These are phyloP conservation scores for Sugiyamaella lignohabitans DNA, from an alignment of 805 yeast species.

Conservation along the genomic window DNA sequence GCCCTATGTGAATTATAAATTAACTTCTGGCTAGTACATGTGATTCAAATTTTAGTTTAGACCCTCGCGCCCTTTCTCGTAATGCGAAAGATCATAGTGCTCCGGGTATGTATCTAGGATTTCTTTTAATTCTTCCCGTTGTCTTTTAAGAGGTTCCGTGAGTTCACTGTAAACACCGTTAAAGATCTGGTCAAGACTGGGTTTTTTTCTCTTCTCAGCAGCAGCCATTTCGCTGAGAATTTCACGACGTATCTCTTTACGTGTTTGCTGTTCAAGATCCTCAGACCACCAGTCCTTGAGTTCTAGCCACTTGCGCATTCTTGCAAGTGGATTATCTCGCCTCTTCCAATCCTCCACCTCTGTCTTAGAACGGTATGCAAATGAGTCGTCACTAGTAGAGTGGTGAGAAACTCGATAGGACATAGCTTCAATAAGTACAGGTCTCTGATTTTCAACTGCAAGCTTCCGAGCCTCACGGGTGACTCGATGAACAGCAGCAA, in stretches of 20 bases:
- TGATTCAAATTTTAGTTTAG: too few species aligned
- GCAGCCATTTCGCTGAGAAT: conserved; percentile 25
- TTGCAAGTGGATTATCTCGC: conserved; percentile 29
- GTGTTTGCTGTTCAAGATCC: conserved; percentile 23
- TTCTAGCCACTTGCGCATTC: conserved; percentile 31
- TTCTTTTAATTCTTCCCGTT: conserved; percentile 25
- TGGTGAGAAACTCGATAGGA: conserved; percentile 33
- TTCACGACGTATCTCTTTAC: conserved; percentile 22
- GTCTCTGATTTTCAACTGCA: conserved; percentile 24
- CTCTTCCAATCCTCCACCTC: conserved; percentile 33
- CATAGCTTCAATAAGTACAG: conserved; percentile 33
- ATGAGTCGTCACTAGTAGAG: conserved; percentile 33
- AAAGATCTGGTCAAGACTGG: conserved; percentile 25
- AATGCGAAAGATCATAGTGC: conserved; percentile 24
- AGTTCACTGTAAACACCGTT: conserved; percentile 23
- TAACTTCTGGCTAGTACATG: too few species aligned
- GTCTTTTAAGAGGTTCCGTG: conserved; percentile 24
- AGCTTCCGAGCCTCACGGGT: conserved; percentile 24
- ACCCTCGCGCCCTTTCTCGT: conserved; percentile 24
- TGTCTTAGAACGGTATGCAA: conserved; percentile 29
- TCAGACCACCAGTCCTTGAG: conserved; percentile 27
- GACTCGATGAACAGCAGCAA: conserved; percentile 27
- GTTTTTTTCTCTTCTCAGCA: conserved; percentile 29
- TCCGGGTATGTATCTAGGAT: conserved; percentile 27
- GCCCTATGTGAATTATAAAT: too few species aligned